phyloP scores from a whole-genome alignment of 148 eudicot genomes.

The Simmondsia chinensis region DNA sequence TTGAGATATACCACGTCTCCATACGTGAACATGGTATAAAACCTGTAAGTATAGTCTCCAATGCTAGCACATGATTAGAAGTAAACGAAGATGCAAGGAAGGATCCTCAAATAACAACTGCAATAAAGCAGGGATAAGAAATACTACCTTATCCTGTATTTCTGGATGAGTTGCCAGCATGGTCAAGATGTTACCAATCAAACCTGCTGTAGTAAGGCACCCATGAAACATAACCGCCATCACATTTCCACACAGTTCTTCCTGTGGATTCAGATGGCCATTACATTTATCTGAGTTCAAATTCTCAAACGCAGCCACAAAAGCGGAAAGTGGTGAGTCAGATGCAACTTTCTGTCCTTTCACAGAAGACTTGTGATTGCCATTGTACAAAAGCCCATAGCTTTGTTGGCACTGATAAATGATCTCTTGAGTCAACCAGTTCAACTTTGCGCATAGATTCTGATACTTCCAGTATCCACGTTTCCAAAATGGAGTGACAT shows the following conservation, averaged over 20 bases:
- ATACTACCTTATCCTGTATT: conserved; percentile 35
- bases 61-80: too few species aligned
- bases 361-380: conserved; percentile 5
- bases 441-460: conserved; percentile 27
- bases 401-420: conserved; percentile 27
- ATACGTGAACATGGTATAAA: too few species aligned
- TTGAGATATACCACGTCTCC: too few species aligned
- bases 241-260: conserved; percentile 33
- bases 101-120: neutral
- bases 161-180: conserved; percentile 36
- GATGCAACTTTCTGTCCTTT: conserved; percentile 4
- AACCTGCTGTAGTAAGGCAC: conserved; percentile 37
- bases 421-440: conserved; percentile 36
- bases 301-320: conserved; percentile 2
- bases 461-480: conserved; percentile 40
- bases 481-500: conserved; percentile 45
- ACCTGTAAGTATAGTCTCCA: too few species aligned
- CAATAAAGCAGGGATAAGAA: neutral
- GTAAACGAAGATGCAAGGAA: neutral
- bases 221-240: conserved; percentile 54
- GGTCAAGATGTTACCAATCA: conserved; percentile 32
- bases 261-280: conserved; percentile 15
- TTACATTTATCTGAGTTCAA: conserved; percentile 9
- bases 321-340: neutral
- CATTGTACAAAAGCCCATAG: conserved; percentile 14